Evolutionary conservation across 2,329 filamentous ascomycete genomes (phyloP).

Genomic region (Huntiella savannae): DNA sequence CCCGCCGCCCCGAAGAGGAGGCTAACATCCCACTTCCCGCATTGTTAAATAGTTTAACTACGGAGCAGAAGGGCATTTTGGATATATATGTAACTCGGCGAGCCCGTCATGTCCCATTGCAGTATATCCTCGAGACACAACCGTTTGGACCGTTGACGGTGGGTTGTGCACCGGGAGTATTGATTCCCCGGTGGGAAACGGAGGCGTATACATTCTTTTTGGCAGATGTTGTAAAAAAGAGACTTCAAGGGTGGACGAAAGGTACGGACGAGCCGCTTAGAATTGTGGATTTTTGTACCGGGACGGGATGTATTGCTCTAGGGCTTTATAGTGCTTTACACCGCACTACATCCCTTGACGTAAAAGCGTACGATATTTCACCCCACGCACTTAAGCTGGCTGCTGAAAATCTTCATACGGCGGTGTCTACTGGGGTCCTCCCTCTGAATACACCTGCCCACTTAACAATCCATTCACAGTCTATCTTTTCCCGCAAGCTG

Average conservation of each 20-base stretch:
- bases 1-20: conserved; percentile 14
- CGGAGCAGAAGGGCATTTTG: not conserved
- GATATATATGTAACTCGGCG: not conserved
- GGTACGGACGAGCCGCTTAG: conserved; percentile 24
- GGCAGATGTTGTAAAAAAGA: conserved; percentile 22
- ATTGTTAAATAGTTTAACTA: no score
- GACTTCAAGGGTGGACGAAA: not conserved
- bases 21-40: not conserved
- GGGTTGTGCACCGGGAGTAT: conserved; percentile 52
- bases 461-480: conserved; percentile 11
- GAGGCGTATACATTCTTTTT: conserved; percentile 46
- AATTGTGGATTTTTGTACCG: conserved; percentile 74
- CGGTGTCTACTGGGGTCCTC: conserved; percentile 12
- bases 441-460: conserved; percentile 12
- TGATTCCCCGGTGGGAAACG: conserved; percentile 71
- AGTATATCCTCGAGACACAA: conserved; percentile 77
- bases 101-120: conserved; percentile 49
- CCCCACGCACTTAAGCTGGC: conserved; percentile 45
- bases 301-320: conserved; percentile 76
- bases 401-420: conserved; percentile 43
- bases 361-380: conserved; percentile 62
- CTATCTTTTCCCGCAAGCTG: not conserved
- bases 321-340: conserved; percentile 47
- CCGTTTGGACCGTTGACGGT: conserved; percentile 76
- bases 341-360: conserved; percentile 21